These are phyloP conservation scores for Lachancea nothofagi DNA, from an alignment of 805 yeast genomes.

Conservation along the genomic window DNA sequence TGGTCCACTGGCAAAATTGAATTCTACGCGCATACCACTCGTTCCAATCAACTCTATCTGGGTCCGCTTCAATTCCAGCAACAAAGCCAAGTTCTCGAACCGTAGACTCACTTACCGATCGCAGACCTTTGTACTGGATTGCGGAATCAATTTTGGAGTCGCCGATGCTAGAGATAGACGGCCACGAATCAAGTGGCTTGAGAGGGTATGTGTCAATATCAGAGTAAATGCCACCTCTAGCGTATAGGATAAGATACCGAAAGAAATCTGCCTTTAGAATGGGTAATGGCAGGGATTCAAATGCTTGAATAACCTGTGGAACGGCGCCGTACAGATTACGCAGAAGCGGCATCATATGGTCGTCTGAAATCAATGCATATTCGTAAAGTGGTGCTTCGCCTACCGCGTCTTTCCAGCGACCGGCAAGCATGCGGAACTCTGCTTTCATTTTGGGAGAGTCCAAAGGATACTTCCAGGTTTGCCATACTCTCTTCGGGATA, in stretches of 20 bases:
- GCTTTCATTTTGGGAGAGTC: slow-evolving; percentile 53
- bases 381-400: slow-evolving; percentile 36
- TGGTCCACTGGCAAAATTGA: slow-evolving; percentile 97
- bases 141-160: slow-evolving; percentile 15
- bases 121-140: slow-evolving; percentile 16
- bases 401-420: slow-evolving; percentile 47
- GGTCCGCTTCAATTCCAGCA: slow-evolving; percentile 94
- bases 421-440: slow-evolving; percentile 43
- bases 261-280: slow-evolving; percentile 92
- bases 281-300: slow-evolving; percentile 65
- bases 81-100: slow-evolving; percentile 58
- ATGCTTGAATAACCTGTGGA: slow-evolving; percentile 76
- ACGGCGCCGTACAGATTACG: slow-evolving; percentile 55
- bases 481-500: slow-evolving; percentile 85
- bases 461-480: slow-evolving; percentile 78
- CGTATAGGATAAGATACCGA: slow-evolving; percentile 77
- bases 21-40: slow-evolving; percentile 90
- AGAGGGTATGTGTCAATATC: slow-evolving; percentile 83
- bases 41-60: slow-evolving; percentile 91
- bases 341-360: slow-evolving; percentile 51
- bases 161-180: slow-evolving; percentile 40
- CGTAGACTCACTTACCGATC: background rate
- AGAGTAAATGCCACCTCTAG: slow-evolving; percentile 89
- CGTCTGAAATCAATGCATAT: slow-evolving; percentile 72
- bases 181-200: slow-evolving; percentile 72